Conservation (phyloP, 441 rosid genomes). For the Pelargonium myrrhifolium region DNA sequence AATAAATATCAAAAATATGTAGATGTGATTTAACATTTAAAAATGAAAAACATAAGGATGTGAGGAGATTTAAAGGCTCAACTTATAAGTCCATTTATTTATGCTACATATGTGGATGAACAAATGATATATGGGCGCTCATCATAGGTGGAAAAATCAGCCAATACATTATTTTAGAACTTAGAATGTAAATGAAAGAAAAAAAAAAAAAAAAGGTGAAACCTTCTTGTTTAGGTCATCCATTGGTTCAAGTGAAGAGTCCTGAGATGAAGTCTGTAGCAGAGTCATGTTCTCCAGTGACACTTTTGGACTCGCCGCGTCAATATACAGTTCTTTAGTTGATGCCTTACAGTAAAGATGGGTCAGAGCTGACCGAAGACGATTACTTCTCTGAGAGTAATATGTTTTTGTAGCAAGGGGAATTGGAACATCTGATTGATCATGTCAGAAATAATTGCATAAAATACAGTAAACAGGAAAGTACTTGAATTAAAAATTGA, state of each 20-base stretch:
- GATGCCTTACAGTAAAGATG: slow-evolving; percentile 29
- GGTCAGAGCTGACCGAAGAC: slow-evolving; percentile 38
- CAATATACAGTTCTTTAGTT: slow-evolving; percentile 18
- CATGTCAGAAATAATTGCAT: slow-evolving; percentile 3
- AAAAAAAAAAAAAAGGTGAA: slow-evolving; percentile 9
- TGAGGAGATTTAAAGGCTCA: neutral
- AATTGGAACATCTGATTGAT: slow-evolving; percentile 37
- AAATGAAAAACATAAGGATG: neutral
- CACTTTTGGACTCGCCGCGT: slow-evolving; percentile 22
- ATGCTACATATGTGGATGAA: neutral
- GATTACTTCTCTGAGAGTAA: slow-evolving; percentile 51
- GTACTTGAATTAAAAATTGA: slow-evolving; percentile 9
- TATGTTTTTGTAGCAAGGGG: slow-evolving; percentile 61
- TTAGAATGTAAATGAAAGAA: neutral
- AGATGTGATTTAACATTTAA: neutral
- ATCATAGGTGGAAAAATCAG: neutral
- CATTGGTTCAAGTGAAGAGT: slow-evolving; percentile 23
- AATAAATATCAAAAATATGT: neutral
- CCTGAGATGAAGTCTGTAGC: slow-evolving; percentile 24
- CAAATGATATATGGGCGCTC: neutral
- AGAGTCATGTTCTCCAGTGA: slow-evolving; percentile 20
- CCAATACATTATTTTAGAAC: neutral
- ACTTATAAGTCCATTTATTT: neutral
- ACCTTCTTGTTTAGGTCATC: slow-evolving; percentile 28
- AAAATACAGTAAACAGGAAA: slow-evolving; percentile 11